Base-by-base conservation (phyloP, 305 asterid genomes). In the Stenogyne calaminthoides region DNA sequence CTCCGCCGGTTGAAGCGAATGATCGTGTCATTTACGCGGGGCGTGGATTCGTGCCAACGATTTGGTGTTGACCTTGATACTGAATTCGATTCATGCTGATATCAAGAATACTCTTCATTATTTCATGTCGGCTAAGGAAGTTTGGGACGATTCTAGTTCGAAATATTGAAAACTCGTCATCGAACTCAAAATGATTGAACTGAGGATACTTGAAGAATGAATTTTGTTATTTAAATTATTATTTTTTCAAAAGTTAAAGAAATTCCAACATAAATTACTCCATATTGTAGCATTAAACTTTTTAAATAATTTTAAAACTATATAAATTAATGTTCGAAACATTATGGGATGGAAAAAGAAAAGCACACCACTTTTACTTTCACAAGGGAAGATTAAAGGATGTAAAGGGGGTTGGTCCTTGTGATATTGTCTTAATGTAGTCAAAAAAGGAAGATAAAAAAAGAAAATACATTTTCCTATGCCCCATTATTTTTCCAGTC, bases 401-500 rank as follows among this genome's bases (percentile, higher is more conserved):
- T 49, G 64, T 25, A 62, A 55, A 55, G 42, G 15, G 11, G 9
- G 11, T 32, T 68, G 51, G 47, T 55, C 67, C 29, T 46, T 46
- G 18, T 46, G 52, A 14, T 18, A 7, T 60, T 76, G 29, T 46
- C 72, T 64, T 42, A 46, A 56, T 64, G 14, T 20, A 20, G 73
- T 64, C 69, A 60, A 65, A 77, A 46, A 71, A 64, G 70, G 54
- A 14, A 75, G 8, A 54, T 55, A 15, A 55, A 69, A 55, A 69
- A 22, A 55, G 36, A 65, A 16, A 64, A 44, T 65, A 29, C 78
- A 67, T 19, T 67, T 75, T 67, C 32, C 46, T 34, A 44, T 22
- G 27, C 15, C 40, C 22, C n/a, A 11, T 6, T 62, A 7, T 52
- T 56, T 74, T 54, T 11, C 9, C 39, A 57, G 58, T 54, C 54